A percentile compares a stretch with the other conserved stretches of the same genome.
Conservation (phyloP, 23 red algal genomes). For the Gracilaria domingensis region DNA sequence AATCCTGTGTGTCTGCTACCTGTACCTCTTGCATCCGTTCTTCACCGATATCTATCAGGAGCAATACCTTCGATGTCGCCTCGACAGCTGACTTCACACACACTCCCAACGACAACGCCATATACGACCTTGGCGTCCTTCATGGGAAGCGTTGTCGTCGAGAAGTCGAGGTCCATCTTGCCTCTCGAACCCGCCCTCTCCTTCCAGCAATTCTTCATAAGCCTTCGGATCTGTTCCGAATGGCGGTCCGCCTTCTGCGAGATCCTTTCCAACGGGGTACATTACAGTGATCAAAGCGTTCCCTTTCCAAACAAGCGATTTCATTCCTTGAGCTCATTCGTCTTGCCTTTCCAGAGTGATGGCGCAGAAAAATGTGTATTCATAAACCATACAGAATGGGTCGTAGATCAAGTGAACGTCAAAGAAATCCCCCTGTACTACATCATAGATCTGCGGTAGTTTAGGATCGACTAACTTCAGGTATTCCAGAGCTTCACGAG, state of each 20-base stretch:
- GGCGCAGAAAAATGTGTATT: slow-evolving; percentile 91
- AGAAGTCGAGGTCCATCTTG: slow-evolving; percentile 33
- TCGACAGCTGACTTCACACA: neutral
- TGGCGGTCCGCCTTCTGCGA: slow-evolving; percentile 73
- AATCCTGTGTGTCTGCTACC: too few species aligned
- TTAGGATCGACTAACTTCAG: slow-evolving; percentile 4
- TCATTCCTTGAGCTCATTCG: slow-evolving; percentile 74
- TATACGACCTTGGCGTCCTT: neutral
- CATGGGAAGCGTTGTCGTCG: neutral
- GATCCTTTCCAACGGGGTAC: slow-evolving; percentile 64
- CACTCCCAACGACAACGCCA: slow-evolving; percentile 59
- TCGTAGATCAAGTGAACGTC: neutral
- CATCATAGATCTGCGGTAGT: neutral
- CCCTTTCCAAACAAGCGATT: slow-evolving; percentile 41
- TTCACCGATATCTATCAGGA: too few species aligned
- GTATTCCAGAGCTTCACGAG: slow-evolving; percentile 41
- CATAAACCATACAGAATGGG: slow-evolving; percentile 66
- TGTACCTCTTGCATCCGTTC: too few species aligned
- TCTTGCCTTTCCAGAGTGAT: slow-evolving; percentile 40
- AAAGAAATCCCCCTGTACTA: slow-evolving; percentile 81
- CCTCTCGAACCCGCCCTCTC: slow-evolving; percentile 1
- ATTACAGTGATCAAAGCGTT: slow-evolving; percentile 76
- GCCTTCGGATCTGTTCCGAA: slow-evolving; percentile 61
- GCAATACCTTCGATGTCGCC: too few species aligned
- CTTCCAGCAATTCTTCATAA: slow-evolving; percentile 57